Evolutionary conservation across 768 basidiomycete species (phyloP), one percentile per base, ranked within the genome.

Genomic region (Xerocomellus chrysenteron): DNA sequence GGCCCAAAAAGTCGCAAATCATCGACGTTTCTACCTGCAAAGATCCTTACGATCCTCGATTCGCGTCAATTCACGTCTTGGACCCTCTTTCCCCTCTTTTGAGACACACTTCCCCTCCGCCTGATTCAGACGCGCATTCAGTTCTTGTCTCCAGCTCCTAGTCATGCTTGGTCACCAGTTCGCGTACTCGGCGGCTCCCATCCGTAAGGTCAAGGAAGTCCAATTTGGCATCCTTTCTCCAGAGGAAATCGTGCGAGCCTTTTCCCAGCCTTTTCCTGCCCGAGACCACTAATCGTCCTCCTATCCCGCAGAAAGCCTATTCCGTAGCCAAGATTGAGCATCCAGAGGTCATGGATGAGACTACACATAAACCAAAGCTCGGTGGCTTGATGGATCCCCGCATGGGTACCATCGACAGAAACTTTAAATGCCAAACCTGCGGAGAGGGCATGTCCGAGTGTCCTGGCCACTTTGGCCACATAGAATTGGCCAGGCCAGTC

Each of bases 361-460:
- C 87, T 19, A 92, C 87, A 1, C 90, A 89, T 68, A 90, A 87
- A 68, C 91, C 92, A 26, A 98, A 97, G 77, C 78, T 85, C 26
- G 94, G 94, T 47, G 97, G 97, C 45, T 78, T 99, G 68, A 96
- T 96, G 90, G 97, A 99, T 76, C 93, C 95, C 49, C 86, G 93
- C 57, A 93, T 98, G 90, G 97, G 97, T 39, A 99, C 94, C 30
- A 96, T 95, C 65, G 94, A 95, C 79, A 82, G 94, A 63, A 94
- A 95, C 72, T 95, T 96, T 78, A 98, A 98, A 78, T 99, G 97
- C 72, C 94, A 98, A 78, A 98, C 97, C 30, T 98, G 97, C 73
- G 95, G 94, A 63, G 97, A 99, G 81, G 96, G 95, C n/a, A 98
- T 98, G 95, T 88, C 94, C 17, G 97, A 98, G 72, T 99, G 97